These are phyloP conservation scores for Talaromyces rugulosus DNA, from an alignment of 2,329 filamentous ascomycete species.

Conservation along the genomic window DNA sequence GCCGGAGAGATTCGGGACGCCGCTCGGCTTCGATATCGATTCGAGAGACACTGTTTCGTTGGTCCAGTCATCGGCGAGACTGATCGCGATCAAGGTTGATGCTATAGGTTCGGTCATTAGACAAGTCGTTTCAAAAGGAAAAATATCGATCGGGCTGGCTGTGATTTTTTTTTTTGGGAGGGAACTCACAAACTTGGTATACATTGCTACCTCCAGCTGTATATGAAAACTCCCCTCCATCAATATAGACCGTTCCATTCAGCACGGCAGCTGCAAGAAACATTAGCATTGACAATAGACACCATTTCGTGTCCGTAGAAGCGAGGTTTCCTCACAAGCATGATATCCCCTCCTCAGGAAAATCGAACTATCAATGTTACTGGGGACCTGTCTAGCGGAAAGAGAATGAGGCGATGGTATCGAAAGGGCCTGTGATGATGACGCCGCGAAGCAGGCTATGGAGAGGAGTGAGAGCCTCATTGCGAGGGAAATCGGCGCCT, in stretches of 20 bases:
- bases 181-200: not conserved
- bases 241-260: not conserved
- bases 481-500: not conserved
- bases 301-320: not conserved
- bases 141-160: not conserved
- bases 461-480: not conserved
- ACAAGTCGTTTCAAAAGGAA: not conserved
- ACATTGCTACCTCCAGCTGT: not conserved
- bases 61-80: not conserved
- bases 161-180: not conserved
- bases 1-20: not conserved
- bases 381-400: not conserved
- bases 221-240: not conserved
- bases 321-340: not conserved
- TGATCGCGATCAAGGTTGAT: not conserved
- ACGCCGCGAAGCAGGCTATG: not conserved
- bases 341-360: not conserved
- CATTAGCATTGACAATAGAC: not conserved
- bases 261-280: not conserved
- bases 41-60: not conserved
- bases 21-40: not conserved
- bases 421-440: not conserved
- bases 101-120: not conserved
- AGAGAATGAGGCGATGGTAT: not conserved
- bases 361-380: not conserved